These are phyloP conservation scores for Pseudozyma thailandica DNA, from an alignment of 1,284 basidiomycete species.

Conservation along the genomic window DNA sequence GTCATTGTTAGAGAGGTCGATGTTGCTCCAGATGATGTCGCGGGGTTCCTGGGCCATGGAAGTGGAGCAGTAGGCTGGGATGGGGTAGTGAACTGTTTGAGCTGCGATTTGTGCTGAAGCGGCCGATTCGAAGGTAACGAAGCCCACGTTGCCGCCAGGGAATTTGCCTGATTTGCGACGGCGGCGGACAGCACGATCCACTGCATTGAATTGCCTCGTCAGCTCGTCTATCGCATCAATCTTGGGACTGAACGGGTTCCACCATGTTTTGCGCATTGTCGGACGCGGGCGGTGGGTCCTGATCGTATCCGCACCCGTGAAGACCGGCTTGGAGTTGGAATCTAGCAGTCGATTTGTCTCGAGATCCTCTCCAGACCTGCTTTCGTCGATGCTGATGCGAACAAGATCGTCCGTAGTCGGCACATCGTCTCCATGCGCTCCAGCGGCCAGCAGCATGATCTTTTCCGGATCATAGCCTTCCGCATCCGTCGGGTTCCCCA, in stretches of 20 bases:
- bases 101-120: slow-evolving; percentile 90
- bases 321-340: slow-evolving; percentile 4
- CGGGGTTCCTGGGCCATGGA: slow-evolving; percentile 85
- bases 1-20: slow-evolving; percentile 73
- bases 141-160: slow-evolving; percentile 78
- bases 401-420: slow-evolving; percentile 21
- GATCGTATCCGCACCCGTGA: slow-evolving; percentile 44
- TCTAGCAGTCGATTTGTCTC: slow-evolving; percentile 22
- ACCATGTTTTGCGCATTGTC: slow-evolving; percentile 41
- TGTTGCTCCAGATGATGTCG: slow-evolving; percentile 93
- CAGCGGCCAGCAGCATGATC: slow-evolving; percentile 54
- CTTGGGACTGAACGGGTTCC: slow-evolving; percentile 55
- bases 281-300: slow-evolving; percentile 43
- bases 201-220: slow-evolving; percentile 50
- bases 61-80: slow-evolving; percentile 56
- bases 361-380: background rate
- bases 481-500: slow-evolving; percentile 88
- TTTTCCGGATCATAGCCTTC: slow-evolving; percentile 76
- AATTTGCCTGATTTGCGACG: slow-evolving; percentile 47
- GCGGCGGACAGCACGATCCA: slow-evolving; percentile 54
- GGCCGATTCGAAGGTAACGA: slow-evolving; percentile 97
- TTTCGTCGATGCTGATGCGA: slow-evolving; percentile 14
- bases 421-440: slow-evolving; percentile 24
- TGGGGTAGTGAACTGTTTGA: slow-evolving; percentile 79
- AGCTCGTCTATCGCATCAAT: slow-evolving; percentile 61